phyloP scores from a whole-genome alignment of 257 asterid species.

The Echites panduratus region DNA sequence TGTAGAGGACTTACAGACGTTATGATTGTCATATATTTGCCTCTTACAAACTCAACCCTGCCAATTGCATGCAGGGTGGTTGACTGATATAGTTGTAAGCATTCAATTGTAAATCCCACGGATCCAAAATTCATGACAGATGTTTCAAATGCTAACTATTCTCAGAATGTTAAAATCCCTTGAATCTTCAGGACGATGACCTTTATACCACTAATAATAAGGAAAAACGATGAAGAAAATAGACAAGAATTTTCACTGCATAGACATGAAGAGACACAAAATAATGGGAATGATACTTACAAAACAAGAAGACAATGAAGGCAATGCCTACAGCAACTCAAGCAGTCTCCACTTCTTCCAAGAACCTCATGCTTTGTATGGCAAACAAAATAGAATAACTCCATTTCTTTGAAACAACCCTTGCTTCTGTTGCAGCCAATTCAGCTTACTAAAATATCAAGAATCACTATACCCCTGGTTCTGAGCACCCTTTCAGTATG shows the following conservation, averaged over 20 bases:
- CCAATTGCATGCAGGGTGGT: no score
- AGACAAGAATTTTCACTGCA: not conserved
- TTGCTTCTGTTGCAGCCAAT: not conserved
- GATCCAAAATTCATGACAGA: no score
- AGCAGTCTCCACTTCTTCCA: not conserved
- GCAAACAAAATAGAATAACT: not conserved
- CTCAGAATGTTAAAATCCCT: no score
- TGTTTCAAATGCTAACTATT: no score
- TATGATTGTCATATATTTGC: no score
- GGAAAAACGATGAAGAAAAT: no score
- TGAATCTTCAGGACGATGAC: no score
- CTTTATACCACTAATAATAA: not conserved
- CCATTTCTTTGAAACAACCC: no score
- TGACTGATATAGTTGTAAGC: no score
- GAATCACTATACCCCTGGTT: not conserved
- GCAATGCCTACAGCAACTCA: not conserved
- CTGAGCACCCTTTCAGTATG: not conserved
- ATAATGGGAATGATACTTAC: not conserved
- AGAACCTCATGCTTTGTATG: not conserved
- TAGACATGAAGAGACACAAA: not conserved
- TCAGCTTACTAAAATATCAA: not conserved
- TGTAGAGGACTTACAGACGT: no score
- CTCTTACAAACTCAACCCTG: no score
- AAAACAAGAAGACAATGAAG: not conserved
- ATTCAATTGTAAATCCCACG: no score